Evolutionary conservation across 2,329 filamentous ascomycete genomes (phyloP), one percentile per base, ranked within the genome.

Genomic region (Onygena corvina): DNA sequence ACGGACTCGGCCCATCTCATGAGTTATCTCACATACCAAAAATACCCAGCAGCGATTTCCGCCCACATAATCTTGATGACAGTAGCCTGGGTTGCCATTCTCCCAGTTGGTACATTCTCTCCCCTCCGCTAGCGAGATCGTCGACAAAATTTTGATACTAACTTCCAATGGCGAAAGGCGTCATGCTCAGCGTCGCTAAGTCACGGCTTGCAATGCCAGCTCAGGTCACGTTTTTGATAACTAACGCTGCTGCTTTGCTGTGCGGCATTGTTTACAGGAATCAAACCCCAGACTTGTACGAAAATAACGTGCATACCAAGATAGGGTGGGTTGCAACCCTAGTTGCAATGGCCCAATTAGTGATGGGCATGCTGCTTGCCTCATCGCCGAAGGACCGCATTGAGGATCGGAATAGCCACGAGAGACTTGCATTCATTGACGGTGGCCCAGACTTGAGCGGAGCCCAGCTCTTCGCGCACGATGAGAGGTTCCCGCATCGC

Each of bases 261-360:
- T 62, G 84, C 21, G 80, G 77, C 5, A 74, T 77, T 46, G 69
- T 86, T 29, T 94, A 94, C 71, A 87, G 92, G 63, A 74, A 76
- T 51, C 80, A 77, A 54, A 94, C 87, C 0, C 87, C 88, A 1
- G 86, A 94, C 61, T 70, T 95, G 18, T 95, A 94, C 63, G 80
- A 81, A 27, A 82, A 84, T 61, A 94, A 94, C 61, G 78, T 83
- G n/a, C 89, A 95, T 64, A 81, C 88, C 69, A 88, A 85, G 64
- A 75, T 90, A 36, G 88, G 88, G 49, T 96, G 90, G 90, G 73
- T 86, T 35, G 75, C 83, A 25, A 90, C 84, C 2, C 84, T 79
- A 72, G 71, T 89, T 3, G 73, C 84, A 8, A 74, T 73, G 47
- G 79, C 76, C 0, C 90, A 94, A 68, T 74, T 83, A 12, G 59